Evolutionary conservation across 1,139 yeast genomes (phyloP), one percentile per base, ranked within the genome.

Genomic region (Blastobotrys persicus): DNA sequence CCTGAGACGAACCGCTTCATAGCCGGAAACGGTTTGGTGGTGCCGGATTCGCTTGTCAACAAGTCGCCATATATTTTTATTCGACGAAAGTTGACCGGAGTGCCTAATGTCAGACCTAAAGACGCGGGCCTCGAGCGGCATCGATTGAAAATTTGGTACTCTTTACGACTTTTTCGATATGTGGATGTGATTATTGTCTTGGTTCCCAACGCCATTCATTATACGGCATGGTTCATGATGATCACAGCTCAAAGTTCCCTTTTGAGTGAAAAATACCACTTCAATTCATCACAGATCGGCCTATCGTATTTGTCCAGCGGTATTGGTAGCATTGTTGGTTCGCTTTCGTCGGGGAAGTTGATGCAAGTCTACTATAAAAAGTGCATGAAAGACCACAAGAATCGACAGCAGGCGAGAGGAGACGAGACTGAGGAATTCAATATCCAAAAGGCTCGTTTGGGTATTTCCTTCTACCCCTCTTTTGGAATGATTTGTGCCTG

Each of bases 1-100:
- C 95, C 95, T 0, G 95, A 88, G 60, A 87, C 95, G 0, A 79
- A 78, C 52, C 71, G 94, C 50, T 66, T 77, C 0, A 64, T 83
- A 6, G 89, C 81, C 1, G 94, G 92, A 0, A 85, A 85, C 61
- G 81, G 85, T 2, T 76, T 85, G 0, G 74, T 77, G 0, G 60
- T 60, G 1, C 88, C 89, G 0, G 57, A 58, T 19, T 54, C 55
- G 2, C 43, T 72, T 9, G 50, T 72, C 26, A 75, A 77, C 54
- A 64, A 63, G 47, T 74, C 82, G 4, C 81, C 83, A 1, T 61
- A 55, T 46, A 56, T 58, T 35, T 54, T 32, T 45, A 44, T 52
- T 33, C 48, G 64, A 9, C 41, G 53, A 31, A 51, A 49, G 38
- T 13, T 40, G 28, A 47, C 31, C 9, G 59, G 61, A 7, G 50